phyloP scores from a whole-genome alignment of 1,139 yeast species.

The Insectozyma bohioensis region DNA sequence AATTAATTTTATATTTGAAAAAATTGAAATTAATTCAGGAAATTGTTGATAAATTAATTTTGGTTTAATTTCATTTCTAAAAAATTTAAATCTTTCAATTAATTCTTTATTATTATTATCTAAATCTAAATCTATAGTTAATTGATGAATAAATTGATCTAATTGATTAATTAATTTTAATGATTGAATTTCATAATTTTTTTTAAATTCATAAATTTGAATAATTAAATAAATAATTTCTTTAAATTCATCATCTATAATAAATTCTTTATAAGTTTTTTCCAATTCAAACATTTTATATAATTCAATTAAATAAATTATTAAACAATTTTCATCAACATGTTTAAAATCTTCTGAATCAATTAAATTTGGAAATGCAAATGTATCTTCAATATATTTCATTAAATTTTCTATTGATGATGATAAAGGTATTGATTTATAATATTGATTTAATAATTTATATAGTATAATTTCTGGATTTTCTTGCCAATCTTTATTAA shows the following conservation, averaged over 20 bases:
- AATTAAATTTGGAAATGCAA: constrained; percentile 57
- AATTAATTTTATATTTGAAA: constrained; percentile 4
- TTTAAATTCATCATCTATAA: constrained; percentile 14
- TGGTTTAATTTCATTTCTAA: constrained; percentile 14
- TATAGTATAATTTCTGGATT: constrained; percentile 29
- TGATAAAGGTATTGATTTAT: constrained; percentile 17
- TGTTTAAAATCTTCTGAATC: constrained; percentile 59
- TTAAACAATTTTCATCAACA: constrained; percentile 67
- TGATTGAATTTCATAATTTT: constrained; percentile 33
- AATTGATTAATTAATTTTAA: constrained; percentile 29
- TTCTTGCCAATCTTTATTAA: constrained; percentile 41
- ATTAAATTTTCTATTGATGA: constrained; percentile 24
- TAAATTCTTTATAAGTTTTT: constrained; percentile 7
- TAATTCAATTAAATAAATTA: constrained; percentile 67
- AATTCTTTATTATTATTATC: background rate
- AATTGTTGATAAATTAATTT: constrained; percentile 21
- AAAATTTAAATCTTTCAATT: constrained; percentile 8
- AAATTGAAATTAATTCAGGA: constrained; percentile 16
- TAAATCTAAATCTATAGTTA: constrained; percentile 10
- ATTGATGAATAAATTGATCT: constrained; percentile 15
- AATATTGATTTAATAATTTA: constrained; percentile 25
- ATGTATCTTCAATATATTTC: constrained; percentile 27
- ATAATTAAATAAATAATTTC: constrained; percentile 10
- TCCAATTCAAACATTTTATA: constrained; percentile 49
- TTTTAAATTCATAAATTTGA: constrained; percentile 21